phyloP scores from a whole-genome alignment of 2,329 filamentous ascomycete genomes.

The Stachybotrys chlorohalonatus region DNA sequence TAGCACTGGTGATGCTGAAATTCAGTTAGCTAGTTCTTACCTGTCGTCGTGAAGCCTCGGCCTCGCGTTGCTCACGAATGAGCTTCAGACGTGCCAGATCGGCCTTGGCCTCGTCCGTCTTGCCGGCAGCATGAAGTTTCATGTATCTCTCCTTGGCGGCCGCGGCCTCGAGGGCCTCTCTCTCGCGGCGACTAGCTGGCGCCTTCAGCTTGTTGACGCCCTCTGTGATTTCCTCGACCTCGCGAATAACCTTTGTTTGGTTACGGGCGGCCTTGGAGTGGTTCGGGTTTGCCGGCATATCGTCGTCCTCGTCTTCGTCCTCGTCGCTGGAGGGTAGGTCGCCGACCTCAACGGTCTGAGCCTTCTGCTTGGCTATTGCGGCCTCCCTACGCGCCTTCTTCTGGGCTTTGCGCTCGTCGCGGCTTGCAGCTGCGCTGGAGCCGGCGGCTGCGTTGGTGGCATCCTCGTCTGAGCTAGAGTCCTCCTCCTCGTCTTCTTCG shows the following conservation, averaged over 20 bases:
- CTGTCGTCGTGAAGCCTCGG: slow-evolving; percentile 73
- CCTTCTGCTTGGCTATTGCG: slow-evolving; percentile 68
- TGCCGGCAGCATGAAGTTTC: slow-evolving; percentile 87
- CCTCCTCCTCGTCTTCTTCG: slow-evolving; percentile 41
- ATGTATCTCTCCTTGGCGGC: slow-evolving; percentile 85
- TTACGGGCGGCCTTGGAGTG: slow-evolving; percentile 68
- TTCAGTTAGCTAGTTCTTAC: slow-evolving; percentile 34
- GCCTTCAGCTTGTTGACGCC: slow-evolving; percentile 46
- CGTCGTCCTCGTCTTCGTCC: slow-evolving; percentile 43
- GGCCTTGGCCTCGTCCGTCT: slow-evolving; percentile 90
- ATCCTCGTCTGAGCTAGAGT: slow-evolving; percentile 44
- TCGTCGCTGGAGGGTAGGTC: slow-evolving; percentile 73
- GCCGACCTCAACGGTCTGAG: slow-evolving; percentile 66
- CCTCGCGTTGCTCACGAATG: slow-evolving; percentile 78
- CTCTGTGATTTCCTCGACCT: slow-evolving; percentile 42
- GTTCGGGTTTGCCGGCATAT: slow-evolving; percentile 85
- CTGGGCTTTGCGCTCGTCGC: slow-evolving; percentile 78
- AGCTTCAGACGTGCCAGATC: slow-evolving; percentile 76
- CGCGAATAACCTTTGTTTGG: slow-evolving; percentile 32
- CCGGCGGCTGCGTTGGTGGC: slow-evolving; percentile 38
- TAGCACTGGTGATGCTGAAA: background rate
- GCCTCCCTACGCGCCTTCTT: slow-evolving; percentile 90
- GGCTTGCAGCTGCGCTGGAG: slow-evolving; percentile 38
- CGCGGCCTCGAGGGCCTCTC: slow-evolving; percentile 74
- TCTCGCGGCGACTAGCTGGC: slow-evolving; percentile 40